Evolutionary conservation across 495 filamentous ascomycete species (phyloP).

Genomic region (Xanthoparmelia taractica): DNA sequence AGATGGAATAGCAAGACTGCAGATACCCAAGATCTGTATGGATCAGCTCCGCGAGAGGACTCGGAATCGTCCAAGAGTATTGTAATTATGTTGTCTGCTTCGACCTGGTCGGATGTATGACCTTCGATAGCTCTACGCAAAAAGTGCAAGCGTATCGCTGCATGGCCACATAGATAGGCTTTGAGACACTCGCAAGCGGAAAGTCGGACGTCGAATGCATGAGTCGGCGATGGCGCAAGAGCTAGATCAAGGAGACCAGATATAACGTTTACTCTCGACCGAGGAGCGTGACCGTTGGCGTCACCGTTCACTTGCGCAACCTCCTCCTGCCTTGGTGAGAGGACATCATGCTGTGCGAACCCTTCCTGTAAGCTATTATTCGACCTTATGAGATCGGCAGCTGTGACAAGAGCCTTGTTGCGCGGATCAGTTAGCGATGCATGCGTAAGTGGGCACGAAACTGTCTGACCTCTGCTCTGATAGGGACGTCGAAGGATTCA

Average conservation of each 20-base stretch:
- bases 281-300: slow-evolving; percentile 39
- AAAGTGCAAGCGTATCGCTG: slow-evolving; percentile 74
- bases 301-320: slow-evolving; percentile 39
- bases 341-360: slow-evolving; percentile 78
- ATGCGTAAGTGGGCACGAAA: slow-evolving; percentile 17
- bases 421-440: slow-evolving; percentile 9
- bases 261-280: slow-evolving; percentile 72
- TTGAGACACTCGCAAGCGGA: slow-evolving; percentile 85
- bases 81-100: slow-evolving; percentile 84
- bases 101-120: slow-evolving; percentile 67
- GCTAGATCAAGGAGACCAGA: slow-evolving; percentile 86
- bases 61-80: slow-evolving; percentile 59
- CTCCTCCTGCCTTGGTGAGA: slow-evolving; percentile 44
- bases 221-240: slow-evolving; percentile 54
- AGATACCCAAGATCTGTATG: slow-evolving; percentile 88
- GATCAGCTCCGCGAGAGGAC: slow-evolving; percentile 57
- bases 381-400: slow-evolving; percentile 80
- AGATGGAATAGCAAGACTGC: slow-evolving; percentile 83
- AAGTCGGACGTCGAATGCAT: slow-evolving; percentile 69
- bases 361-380: slow-evolving; percentile 72
- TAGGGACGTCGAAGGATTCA: slow-evolving; percentile 61
- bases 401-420: slow-evolving; percentile 67
- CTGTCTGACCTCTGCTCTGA: slow-evolving; percentile 66
- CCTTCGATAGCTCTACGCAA: slow-evolving; percentile 83
- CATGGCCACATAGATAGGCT: slow-evolving; percentile 78